Evolutionary conservation across 164 flowering plant genomes (phyloP).

Genomic region (Warburgia ugandensis): DNA sequence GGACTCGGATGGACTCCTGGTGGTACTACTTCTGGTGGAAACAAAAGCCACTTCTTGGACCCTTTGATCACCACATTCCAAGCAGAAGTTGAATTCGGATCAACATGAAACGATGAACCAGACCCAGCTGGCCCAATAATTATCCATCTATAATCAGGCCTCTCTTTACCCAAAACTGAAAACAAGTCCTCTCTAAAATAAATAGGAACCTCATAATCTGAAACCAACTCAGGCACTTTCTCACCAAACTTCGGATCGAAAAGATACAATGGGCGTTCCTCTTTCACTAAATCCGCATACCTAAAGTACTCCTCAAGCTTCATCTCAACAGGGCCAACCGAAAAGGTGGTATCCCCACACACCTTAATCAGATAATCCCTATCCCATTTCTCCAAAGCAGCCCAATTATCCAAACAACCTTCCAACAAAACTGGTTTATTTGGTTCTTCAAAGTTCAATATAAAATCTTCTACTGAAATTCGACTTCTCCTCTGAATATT

Average conservation of each 20-base stretch:
- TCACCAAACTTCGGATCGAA: slow-evolving; percentile 92
- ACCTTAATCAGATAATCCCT: slow-evolving; percentile 53
- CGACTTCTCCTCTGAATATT: slow-evolving; percentile 56
- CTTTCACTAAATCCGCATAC: slow-evolving; percentile 72
- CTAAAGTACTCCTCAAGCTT: slow-evolving; percentile 62
- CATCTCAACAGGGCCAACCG: slow-evolving; percentile 93
- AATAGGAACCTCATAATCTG: slow-evolving; percentile 72
- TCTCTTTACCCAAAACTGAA: slow-evolving; percentile 72
- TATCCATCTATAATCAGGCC: slow-evolving; percentile 94
- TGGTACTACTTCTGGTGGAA: slow-evolving; percentile 89
- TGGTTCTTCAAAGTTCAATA: slow-evolving; percentile 64
- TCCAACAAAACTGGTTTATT: slow-evolving; percentile 90
- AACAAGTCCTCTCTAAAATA: slow-evolving; percentile 90
- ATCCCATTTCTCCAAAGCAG: slow-evolving; percentile 72
- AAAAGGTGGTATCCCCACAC: slow-evolving; percentile 54
- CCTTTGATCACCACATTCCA: slow-evolving; percentile 97
- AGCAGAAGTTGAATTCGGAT: slow-evolving; percentile 98
- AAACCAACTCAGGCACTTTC: slow-evolving; percentile 66
- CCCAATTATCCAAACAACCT: slow-evolving; percentile 85
- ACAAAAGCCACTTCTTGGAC: slow-evolving; percentile 92
- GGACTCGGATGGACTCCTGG: slow-evolving; percentile 98
- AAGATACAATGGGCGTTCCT: slow-evolving; percentile 89
- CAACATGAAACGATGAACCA: slow-evolving; percentile 86
- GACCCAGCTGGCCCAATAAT: slow-evolving; percentile 91
- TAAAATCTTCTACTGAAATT: slow-evolving; percentile 77